A percentile compares a stretch with the other conserved stretches of the same genome.
Evolutionary conservation across 1,139 yeast genomes (phyloP).

Genomic region (Suhomyces bribrorum): DNA sequence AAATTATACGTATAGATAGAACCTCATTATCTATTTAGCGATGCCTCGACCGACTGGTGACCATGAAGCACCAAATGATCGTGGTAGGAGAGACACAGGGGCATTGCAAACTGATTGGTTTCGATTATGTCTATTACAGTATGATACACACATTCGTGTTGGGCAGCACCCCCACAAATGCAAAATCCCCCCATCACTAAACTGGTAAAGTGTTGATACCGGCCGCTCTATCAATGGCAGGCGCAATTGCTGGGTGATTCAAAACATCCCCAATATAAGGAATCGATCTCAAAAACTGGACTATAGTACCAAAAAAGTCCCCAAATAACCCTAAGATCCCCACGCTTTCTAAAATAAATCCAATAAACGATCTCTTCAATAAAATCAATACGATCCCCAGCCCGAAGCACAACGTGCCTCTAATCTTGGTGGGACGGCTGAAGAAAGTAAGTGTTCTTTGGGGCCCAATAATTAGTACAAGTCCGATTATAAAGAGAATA

Average conservation of each 20-base stretch:
- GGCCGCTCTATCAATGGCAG: conserved; percentile 54
- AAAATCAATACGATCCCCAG: conserved; percentile 77
- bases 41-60: too few species aligned
- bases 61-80: too few species aligned
- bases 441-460: conserved; percentile 82
- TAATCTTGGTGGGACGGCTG: conserved; percentile 80
- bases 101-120: too few species aligned
- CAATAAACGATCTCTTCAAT: conserved; percentile 75
- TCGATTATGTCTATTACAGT: conserved; percentile 6
- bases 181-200: conserved; percentile 12
- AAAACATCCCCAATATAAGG: conserved; percentile 88
- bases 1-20: neutral
- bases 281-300: conserved; percentile 83
- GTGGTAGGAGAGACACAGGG: too few species aligned
- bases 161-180: conserved; percentile 1
- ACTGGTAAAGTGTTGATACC: conserved; percentile 50
- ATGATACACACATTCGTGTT: conserved; percentile 5
- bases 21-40: too few species aligned
- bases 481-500: conserved; percentile 77
- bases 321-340: conserved; percentile 92
- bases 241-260: conserved; percentile 81
- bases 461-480: conserved; percentile 83
- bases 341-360: conserved; percentile 79
- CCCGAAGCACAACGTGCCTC: conserved; percentile 81
- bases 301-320: conserved; percentile 85